phyloP scores from a whole-genome alignment of 169 alveolate species.

The Plasmodium berghei region DNA sequence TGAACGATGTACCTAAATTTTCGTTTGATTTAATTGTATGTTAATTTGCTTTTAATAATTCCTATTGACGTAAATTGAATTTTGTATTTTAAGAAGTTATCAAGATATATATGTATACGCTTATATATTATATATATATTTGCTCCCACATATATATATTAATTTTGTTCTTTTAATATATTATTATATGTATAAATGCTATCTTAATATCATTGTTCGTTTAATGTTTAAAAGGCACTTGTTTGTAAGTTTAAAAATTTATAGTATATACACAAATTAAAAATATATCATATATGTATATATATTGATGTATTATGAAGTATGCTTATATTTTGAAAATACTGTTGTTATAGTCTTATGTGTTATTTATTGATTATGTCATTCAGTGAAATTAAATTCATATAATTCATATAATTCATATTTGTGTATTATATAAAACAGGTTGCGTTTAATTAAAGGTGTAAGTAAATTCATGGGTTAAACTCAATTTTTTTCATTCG shows the following conservation, averaged over 20 bases:
- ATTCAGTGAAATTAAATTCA: too few species aligned
- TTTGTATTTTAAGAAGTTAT: constrained; percentile 19
- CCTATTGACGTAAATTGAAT: constrained; percentile 10
- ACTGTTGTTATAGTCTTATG: too few species aligned
- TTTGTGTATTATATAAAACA: too few species aligned
- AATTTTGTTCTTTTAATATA: constrained; percentile 7
- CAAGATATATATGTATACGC: constrained; percentile 10
- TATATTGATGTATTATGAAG: not conserved
- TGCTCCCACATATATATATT: constrained; percentile 1
- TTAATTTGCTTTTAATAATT: constrained; percentile 29
- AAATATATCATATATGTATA: not conserved
- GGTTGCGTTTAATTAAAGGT: too few species aligned
- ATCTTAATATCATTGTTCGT: constrained; percentile 6
- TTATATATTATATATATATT: not conserved
- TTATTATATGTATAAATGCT: constrained; percentile 8
- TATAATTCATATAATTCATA: too few species aligned
- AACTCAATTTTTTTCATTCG: not conserved
- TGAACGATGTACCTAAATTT: constrained; percentile 5
- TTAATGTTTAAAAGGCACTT: constrained; percentile 6
- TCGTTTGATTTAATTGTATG: constrained; percentile 24
- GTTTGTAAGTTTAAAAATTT: constrained; percentile 1
- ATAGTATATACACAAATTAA: too few species aligned
- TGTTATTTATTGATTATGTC: too few species aligned
- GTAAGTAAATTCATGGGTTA: too few species aligned
- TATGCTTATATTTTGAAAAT: not conserved